Conservation (phyloP, 106 monocot species). For the Phalaenopsis aphrodite region DNA sequence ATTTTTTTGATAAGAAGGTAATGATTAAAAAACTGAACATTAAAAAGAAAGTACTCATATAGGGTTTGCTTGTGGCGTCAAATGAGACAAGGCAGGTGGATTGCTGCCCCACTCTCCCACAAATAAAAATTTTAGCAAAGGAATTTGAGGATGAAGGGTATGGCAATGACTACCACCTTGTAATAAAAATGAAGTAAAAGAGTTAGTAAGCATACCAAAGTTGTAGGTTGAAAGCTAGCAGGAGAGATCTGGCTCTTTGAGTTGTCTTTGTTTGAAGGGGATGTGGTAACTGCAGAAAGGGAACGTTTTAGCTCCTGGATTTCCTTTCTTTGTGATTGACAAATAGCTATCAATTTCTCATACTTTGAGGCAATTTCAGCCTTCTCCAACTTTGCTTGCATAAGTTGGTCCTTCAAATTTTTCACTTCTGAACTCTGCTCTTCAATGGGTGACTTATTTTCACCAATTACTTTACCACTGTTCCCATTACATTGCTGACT, state of each 20-base stretch:
- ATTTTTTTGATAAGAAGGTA: no score
- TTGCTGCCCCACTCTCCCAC: no score
- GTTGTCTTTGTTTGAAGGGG: slow-evolving; percentile 27
- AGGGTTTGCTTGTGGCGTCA: no score
- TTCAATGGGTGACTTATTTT: slow-evolving; percentile 15
- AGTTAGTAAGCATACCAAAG: slow-evolving; percentile 18
- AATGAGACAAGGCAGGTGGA: no score
- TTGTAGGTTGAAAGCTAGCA: slow-evolving; percentile 13
- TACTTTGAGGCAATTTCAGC: slow-evolving; percentile 54
- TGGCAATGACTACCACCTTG: background rate
- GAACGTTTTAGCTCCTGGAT: slow-evolving; percentile 64
- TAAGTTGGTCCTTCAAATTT: slow-evolving; percentile 62
- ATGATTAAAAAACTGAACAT: no score
- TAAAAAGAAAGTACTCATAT: no score
- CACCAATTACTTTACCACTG: background rate
- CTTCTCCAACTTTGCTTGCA: slow-evolving; percentile 62
- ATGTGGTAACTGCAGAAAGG: slow-evolving; percentile 16
- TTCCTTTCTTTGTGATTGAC: slow-evolving; percentile 65
- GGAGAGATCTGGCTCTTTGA: slow-evolving; percentile 22
- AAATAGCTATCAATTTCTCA: slow-evolving; percentile 67
- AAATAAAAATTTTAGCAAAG: background rate
- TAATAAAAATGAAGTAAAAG: background rate
- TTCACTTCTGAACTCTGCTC: slow-evolving; percentile 37
- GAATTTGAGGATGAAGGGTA: background rate
- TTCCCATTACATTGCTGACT: slow-evolving; percentile 25